Evolutionary conservation across 2,329 filamentous ascomycete species (phyloP).

Genomic region (Penicillium sp.): DNA sequence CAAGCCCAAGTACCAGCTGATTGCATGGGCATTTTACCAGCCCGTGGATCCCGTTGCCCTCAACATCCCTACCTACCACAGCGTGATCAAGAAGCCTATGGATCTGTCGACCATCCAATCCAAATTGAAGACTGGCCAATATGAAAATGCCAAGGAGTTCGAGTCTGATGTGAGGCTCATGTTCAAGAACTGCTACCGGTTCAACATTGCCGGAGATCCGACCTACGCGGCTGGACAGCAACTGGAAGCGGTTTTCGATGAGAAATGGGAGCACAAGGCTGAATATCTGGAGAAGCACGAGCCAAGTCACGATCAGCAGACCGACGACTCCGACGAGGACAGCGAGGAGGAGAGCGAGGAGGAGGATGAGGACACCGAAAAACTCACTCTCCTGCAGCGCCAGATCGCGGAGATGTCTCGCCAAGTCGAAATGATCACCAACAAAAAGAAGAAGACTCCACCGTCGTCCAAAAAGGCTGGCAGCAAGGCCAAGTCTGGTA

Average conservation of each 20-base stretch:
- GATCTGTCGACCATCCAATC: conserved; percentile 78
- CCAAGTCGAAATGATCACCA: conserved; percentile 55
- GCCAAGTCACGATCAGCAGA: conserved; percentile 62
- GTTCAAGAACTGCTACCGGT: conserved; percentile 85
- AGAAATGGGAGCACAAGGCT: conserved; percentile 73
- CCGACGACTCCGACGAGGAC: conserved; percentile 65
- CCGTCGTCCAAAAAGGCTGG: conserved; percentile 50
- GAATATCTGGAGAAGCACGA: conserved; percentile 77
- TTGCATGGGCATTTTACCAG: conserved; percentile 72
- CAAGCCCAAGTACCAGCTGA: conserved; percentile 65
- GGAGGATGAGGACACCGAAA: conserved; percentile 60
- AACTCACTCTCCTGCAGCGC: conserved; percentile 65
- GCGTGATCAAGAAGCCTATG: conserved; percentile 95
- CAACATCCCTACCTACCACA: conserved; percentile 90
- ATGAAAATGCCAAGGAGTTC: conserved; percentile 79
- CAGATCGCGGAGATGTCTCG: conserved; percentile 74
- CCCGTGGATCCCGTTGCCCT: conserved; percentile 92
- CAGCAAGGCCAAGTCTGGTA: conserved; percentile 39
- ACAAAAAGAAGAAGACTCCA: conserved; percentile 61
- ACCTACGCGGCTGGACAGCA: conserved; percentile 70
- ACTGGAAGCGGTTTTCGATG: conserved; percentile 72
- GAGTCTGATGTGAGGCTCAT: conserved; percentile 79
- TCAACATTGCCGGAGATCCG: conserved; percentile 77
- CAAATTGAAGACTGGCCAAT: conserved; percentile 76
- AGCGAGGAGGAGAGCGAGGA: conserved; percentile 71